Conservation (phyloP, 495 filamentous ascomycete species). For the Penicillium dipodomyicola region DNA sequence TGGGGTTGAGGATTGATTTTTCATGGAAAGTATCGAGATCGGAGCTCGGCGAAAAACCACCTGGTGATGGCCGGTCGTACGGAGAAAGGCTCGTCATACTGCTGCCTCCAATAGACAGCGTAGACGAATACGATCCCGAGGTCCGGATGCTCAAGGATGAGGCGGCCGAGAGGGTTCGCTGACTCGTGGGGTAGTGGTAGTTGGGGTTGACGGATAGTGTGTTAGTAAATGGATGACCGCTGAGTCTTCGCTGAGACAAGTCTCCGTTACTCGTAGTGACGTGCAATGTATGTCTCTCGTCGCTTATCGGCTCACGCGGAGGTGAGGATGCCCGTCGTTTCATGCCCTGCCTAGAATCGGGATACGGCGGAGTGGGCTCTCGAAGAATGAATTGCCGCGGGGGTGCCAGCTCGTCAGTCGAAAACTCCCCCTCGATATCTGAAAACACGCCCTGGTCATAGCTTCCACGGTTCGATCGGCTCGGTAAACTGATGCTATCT, state of each 20-base stretch:
- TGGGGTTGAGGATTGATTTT: conserved; percentile 54
- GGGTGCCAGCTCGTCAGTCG: conserved; percentile 62
- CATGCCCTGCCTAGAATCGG: conserved; percentile 54
- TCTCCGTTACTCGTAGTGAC: conserved; percentile 59
- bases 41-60: conserved; percentile 64
- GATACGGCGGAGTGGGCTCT: conserved; percentile 48
- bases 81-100: conserved; percentile 71
- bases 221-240: conserved; percentile 55
- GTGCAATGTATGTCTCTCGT: conserved; percentile 60
- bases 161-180: conserved; percentile 69
- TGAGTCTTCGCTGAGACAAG: conserved; percentile 63
- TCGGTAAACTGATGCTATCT: conserved; percentile 46
- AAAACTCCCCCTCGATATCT: conserved; percentile 63
- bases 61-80: conserved; percentile 70
- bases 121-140: conserved; percentile 70
- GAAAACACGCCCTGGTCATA: conserved; percentile 61
- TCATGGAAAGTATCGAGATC: conserved; percentile 50
- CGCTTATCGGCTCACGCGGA: conserved; percentile 68
- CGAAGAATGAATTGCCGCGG: conserved; percentile 61
- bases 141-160: conserved; percentile 68
- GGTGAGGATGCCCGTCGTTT: conserved; percentile 84
- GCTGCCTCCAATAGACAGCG: conserved; percentile 64
- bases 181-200: conserved; percentile 59
- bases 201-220: conserved; percentile 55
- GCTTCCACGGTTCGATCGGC: conserved; percentile 56